phyloP scores from a whole-genome alignment of 768 basidiomycete species.

The Rhodocollybia butyracea region DNA sequence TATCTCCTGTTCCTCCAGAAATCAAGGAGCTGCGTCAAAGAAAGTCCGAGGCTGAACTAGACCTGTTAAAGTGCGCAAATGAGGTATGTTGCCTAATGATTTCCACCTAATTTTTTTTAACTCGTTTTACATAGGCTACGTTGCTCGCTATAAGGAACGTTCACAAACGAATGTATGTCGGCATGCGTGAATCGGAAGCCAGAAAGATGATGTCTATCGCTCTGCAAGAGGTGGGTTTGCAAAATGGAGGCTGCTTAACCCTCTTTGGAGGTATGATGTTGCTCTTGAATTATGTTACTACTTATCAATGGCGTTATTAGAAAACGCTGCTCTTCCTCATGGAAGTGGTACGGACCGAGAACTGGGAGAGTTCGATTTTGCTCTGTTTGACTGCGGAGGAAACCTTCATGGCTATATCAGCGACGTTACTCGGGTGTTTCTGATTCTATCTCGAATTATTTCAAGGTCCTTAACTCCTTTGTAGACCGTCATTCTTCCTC shows the following conservation, averaged over 20 bases:
- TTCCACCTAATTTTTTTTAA: background rate
- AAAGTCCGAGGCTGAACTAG: constrained; percentile 69
- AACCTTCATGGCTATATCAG: constrained; percentile 71
- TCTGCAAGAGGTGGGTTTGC: constrained; percentile 56
- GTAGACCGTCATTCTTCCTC: constrained; percentile 64
- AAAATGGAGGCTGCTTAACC: constrained; percentile 56
- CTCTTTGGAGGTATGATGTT: constrained; percentile 72
- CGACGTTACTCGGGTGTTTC: constrained; percentile 69
- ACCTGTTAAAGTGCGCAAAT: constrained; percentile 73
- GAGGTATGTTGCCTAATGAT: constrained; percentile 47
- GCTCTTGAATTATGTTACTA: background rate
- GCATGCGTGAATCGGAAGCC: constrained; percentile 76
- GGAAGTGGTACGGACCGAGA: constrained; percentile 70
- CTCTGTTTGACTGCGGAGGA: constrained; percentile 74
- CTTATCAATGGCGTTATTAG: constrained; percentile 31
- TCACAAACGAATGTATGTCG: constrained; percentile 56
- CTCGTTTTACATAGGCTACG: constrained; percentile 52
- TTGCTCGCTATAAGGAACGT: constrained; percentile 70
- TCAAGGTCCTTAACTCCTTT: background rate
- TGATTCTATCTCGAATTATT: background rate
- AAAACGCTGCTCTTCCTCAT: constrained; percentile 85
- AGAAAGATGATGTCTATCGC: constrained; percentile 53
- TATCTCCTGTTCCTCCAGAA: constrained; percentile 49
- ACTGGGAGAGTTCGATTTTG: constrained; percentile 56
- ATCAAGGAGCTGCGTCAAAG: constrained; percentile 67